Percentiles rank a stretch among this genome's conserved stretches.
phyloP scores from a whole-genome alignment of 2,329 filamentous ascomycete species.

The Fusarium bulbicola region DNA sequence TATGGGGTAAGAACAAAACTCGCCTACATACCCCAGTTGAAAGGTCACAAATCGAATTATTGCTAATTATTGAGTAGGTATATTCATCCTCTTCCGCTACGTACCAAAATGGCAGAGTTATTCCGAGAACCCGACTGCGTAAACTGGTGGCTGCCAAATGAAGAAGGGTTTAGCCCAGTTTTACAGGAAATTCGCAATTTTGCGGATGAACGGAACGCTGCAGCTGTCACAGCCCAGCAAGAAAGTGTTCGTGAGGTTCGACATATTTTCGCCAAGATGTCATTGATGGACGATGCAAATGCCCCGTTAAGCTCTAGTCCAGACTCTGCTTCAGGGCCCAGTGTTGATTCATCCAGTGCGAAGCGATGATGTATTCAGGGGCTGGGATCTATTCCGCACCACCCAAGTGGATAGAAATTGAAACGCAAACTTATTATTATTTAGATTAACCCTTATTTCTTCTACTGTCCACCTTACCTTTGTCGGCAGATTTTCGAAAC shows the following conservation, averaged over 20 bases:
- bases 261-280: constrained; percentile 73
- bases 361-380: not conserved
- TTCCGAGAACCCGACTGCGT: constrained; percentile 77
- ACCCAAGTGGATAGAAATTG: not conserved
- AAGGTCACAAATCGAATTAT: not conserved
- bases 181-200: constrained; percentile 82
- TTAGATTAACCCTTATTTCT: not conserved
- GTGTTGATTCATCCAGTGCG: not conserved
- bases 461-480: not conserved
- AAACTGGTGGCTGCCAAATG: constrained; percentile 90
- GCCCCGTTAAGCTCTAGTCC: constrained; percentile 5
- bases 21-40: not conserved
- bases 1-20: constrained; percentile 69
- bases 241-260: constrained; percentile 79
- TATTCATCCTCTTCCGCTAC: constrained; percentile 79
- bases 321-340: not conserved
- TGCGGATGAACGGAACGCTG: constrained; percentile 78
- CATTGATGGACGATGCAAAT: constrained; percentile 41
- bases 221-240: constrained; percentile 63
- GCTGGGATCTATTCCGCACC: not conserved
- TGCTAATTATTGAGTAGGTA: constrained; percentile 65
- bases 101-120: constrained; percentile 77
- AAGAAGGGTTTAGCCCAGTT: constrained; percentile 77
- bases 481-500: not conserved
- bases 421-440: not conserved